Conservation (phyloP, 2,329 filamentous ascomycete genomes). For the Colletotrichum eleusines region DNA sequence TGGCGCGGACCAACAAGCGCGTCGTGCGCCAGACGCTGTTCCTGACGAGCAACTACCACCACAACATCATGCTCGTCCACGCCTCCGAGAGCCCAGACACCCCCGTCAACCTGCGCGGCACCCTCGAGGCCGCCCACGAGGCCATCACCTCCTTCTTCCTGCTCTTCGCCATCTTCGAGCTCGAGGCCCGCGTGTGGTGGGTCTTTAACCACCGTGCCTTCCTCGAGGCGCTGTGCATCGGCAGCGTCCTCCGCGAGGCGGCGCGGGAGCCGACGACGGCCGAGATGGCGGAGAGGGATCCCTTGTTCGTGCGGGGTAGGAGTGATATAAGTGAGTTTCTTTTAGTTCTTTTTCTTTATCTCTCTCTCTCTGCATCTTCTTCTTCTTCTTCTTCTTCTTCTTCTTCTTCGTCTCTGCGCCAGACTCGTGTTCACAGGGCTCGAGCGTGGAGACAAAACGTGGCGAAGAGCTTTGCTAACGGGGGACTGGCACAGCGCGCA, state of each 20-base stretch:
- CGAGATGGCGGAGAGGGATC: constrained; percentile 64
- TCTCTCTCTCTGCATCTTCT: background rate
- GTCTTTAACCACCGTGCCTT: constrained; percentile 86
- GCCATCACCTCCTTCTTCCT: constrained; percentile 82
- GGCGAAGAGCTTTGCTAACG: constrained; percentile 10
- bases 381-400: background rate
- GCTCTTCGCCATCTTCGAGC: constrained; percentile 75
- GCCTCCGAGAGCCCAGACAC: constrained; percentile 75
- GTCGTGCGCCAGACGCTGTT: constrained; percentile 81
- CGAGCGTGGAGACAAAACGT: background rate
- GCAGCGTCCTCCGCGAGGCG: constrained; percentile 68
- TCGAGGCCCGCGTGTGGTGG: constrained; percentile 85
- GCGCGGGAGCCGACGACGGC: constrained; percentile 58
- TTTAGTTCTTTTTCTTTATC: too few relatives aligned
- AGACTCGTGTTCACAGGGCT: background rate
- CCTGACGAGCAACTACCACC: constrained; percentile 84
- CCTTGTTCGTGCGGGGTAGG: constrained; percentile 70
- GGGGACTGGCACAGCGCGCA: constrained; percentile 60
- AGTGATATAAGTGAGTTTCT: constrained; percentile 69
- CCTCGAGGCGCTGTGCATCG: constrained; percentile 79
- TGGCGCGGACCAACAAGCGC: constrained; percentile 72
- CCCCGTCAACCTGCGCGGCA: constrained; percentile 74
- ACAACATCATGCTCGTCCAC: constrained; percentile 84
- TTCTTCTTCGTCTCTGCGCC: background rate
- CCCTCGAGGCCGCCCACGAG: constrained; percentile 80